These are phyloP conservation scores for Pyrus communis DNA, from an alignment of 306 rosid genomes.

Conservation along the genomic window DNA sequence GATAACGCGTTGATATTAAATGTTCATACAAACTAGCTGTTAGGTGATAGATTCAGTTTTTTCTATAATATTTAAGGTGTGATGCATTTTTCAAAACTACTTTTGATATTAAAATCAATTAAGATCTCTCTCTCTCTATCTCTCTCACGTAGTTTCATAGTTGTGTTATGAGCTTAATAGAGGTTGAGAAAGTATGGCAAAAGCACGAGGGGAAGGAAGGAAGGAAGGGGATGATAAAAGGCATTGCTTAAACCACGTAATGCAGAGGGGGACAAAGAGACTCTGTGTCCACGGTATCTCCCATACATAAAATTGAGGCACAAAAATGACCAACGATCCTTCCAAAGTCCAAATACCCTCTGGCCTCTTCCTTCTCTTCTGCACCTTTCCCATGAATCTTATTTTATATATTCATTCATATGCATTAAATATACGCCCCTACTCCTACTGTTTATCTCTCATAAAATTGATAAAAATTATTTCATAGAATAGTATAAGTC, in stretches of 20 bases:
- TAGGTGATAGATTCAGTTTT: accelerated
- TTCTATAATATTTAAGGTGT: too few species aligned
- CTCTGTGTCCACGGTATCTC: slow-evolving; percentile 26
- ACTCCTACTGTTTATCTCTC: too few species aligned
- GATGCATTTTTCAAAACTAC: background rate
- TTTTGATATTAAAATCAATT: background rate
- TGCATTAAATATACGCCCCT: slow-evolving; percentile 14
- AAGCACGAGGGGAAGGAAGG: accelerated
- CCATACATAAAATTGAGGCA: slow-evolving; percentile 17
- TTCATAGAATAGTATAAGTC: too few species aligned
- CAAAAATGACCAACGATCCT: slow-evolving; percentile 29
- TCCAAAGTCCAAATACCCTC: too few species aligned
- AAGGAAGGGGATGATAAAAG: slow-evolving; percentile 14
- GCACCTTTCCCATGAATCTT: slow-evolving; percentile 22
- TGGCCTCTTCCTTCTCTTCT: slow-evolving; percentile 7
- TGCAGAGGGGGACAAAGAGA: background rate
- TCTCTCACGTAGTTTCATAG: background rate
- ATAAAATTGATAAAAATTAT: too few species aligned
- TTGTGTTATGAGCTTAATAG: background rate
- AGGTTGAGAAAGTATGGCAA: background rate
- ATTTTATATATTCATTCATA: background rate
- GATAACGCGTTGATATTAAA: too few species aligned
- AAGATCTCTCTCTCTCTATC: background rate
- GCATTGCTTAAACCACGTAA: slow-evolving; percentile 39
- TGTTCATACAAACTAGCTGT: background rate